Conservation (phyloP, 768 basidiomycete genomes). For the Paxillus ammoniavirescens region DNA sequence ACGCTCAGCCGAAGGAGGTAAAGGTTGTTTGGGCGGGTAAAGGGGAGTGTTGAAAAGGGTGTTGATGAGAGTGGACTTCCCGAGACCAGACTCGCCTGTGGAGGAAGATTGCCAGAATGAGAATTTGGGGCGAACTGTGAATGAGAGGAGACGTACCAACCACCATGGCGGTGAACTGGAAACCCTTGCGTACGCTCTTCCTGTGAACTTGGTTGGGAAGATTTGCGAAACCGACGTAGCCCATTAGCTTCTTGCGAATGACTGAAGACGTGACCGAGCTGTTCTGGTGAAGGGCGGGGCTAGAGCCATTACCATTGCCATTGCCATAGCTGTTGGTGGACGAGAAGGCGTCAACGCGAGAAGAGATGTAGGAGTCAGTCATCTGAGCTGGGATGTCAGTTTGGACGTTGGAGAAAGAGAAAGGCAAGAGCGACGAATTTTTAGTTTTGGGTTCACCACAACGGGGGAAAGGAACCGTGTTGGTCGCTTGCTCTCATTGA, state of each 20-base stretch:
- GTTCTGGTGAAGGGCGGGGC: constrained; percentile 51
- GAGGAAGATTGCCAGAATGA: constrained; percentile 2
- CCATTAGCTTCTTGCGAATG: constrained; percentile 89
- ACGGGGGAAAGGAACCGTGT: constrained; percentile 48
- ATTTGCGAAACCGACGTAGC: constrained; percentile 96
- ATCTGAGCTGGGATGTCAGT: constrained; percentile 43
- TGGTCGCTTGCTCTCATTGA: constrained; percentile 24
- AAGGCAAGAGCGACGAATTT: constrained; percentile 36
- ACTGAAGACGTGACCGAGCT: constrained; percentile 34
- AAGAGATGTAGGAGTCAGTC: constrained; percentile 74
- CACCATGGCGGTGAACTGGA: constrained; percentile 99
- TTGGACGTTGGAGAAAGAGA: constrained; percentile 15
- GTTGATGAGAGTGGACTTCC: constrained; percentile 98
- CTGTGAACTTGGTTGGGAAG: constrained; percentile 99
- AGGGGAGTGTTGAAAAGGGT: constrained; percentile 97
- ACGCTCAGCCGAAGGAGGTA: constrained; percentile 81
- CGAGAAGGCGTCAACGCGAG: constrained; percentile 59
- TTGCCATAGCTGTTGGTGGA: constrained; percentile 59
- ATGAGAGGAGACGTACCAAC: constrained; percentile 70
- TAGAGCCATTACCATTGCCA: constrained; percentile 66
- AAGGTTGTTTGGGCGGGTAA: constrained; percentile 84
- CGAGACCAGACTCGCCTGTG: constrained; percentile 94
- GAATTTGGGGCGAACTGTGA: constrained; percentile 18
- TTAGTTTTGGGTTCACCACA: constrained; percentile 52
- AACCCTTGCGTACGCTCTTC: constrained; percentile 96